These are phyloP conservation scores for Chaetothyriales sp. DNA, from an alignment of 2,329 filamentous ascomycete genomes.

Conservation along the genomic window DNA sequence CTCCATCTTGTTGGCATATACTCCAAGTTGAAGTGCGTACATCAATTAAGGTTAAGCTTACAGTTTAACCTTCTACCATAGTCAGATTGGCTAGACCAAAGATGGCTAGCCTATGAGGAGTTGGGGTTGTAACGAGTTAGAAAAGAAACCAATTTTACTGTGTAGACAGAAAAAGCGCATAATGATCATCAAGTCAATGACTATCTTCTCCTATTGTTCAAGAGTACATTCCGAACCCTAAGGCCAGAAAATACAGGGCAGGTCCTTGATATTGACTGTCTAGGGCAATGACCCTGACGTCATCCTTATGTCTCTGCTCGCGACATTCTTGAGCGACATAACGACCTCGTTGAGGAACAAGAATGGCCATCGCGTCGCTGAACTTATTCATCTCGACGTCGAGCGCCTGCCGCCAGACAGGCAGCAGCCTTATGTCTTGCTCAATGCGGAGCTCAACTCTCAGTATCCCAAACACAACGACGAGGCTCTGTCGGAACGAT, in stretches of 20 bases:
- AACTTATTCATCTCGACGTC: slow-evolving; percentile 16
- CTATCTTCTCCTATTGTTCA: background rate
- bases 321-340: slow-evolving; percentile 14
- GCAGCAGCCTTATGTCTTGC: slow-evolving; percentile 13
- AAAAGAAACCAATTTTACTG: no score
- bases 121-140: no score
- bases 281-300: background rate
- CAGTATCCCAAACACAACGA: slow-evolving; percentile 12
- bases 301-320: slow-evolving; percentile 2
- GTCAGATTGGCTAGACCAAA: no score
- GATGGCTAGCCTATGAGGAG: no score
- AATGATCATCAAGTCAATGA: background rate
- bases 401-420: slow-evolving; percentile 11
- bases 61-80: no score
- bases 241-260: background rate
- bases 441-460: slow-evolving; percentile 13
- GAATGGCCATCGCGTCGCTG: slow-evolving; percentile 13
- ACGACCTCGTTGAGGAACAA: slow-evolving; percentile 8
- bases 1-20: slow-evolving; percentile 36
- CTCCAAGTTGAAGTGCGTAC: no score
- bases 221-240: background rate
- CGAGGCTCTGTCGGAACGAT: slow-evolving; percentile 8
- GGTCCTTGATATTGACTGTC: background rate
- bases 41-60: no score
- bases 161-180: no score